A percentile compares a stretch with the other conserved stretches of the same genome.
Evolutionary conservation across 1,139 yeast species (phyloP).

Genomic region (Pichia sorboxylosa): DNA sequence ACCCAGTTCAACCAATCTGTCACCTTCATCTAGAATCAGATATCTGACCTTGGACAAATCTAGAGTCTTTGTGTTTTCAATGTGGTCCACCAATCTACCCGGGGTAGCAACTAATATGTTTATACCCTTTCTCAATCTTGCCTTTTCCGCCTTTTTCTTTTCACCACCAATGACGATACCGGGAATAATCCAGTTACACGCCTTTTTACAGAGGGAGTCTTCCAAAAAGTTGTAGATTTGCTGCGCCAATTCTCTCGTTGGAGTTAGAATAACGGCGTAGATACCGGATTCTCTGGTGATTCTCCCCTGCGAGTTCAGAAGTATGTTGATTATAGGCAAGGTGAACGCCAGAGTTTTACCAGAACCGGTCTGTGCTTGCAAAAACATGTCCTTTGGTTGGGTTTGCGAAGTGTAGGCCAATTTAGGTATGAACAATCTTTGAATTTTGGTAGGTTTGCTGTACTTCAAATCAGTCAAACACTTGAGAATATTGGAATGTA

Average conservation of each 20-base stretch:
- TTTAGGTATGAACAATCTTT: constrained; percentile 69
- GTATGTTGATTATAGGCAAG: constrained; percentile 65
- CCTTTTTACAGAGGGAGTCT: constrained; percentile 43
- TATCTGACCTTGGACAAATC: constrained; percentile 67
- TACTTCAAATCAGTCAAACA: constrained; percentile 55
- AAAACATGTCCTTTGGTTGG: constrained; percentile 50
- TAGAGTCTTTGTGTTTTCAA: constrained; percentile 72
- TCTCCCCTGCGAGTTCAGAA: constrained; percentile 41
- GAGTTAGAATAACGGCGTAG: constrained; percentile 78
- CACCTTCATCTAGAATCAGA: constrained; percentile 91
- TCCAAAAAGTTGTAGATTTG: constrained; percentile 81
- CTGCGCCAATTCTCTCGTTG: constrained; percentile 90
- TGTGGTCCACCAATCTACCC: constrained; percentile 84
- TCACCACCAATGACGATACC: constrained; percentile 94
- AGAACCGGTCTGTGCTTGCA: constrained; percentile 93
- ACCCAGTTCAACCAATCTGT: constrained; percentile 85
- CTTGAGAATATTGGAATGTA: constrained; percentile 39
- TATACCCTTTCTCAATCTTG: constrained; percentile 79
- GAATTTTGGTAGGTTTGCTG: constrained; percentile 74
- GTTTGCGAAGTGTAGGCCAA: constrained; percentile 26
- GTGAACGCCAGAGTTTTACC: constrained; percentile 86
- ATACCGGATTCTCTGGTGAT: constrained; percentile 69
- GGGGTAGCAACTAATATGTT: constrained; percentile 87
- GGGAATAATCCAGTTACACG: constrained; percentile 72
- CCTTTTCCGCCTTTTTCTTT: constrained; percentile 85